phyloP scores from a whole-genome alignment of 352 stramenopile genomes.

The Lagenidium giganteum region DNA sequence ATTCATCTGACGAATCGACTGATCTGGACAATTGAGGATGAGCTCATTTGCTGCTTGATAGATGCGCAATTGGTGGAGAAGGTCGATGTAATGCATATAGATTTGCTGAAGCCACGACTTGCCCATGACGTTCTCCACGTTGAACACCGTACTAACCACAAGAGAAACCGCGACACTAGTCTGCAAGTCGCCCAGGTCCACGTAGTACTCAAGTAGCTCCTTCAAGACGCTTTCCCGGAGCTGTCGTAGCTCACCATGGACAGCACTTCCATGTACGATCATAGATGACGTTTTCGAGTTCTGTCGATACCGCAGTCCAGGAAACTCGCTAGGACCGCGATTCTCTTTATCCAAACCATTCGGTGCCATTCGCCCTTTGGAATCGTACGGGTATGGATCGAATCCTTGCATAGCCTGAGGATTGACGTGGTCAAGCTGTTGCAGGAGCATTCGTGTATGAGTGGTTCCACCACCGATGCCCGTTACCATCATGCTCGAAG shows the following conservation, averaged over 20 bases:
- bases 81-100: slow-evolving; percentile 89
- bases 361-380: slow-evolving; percentile 22
- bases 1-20: slow-evolving; percentile 88
- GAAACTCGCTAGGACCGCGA: not conserved
- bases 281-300: slow-evolving; percentile 38
- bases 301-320: slow-evolving; percentile 6
- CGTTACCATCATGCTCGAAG: slow-evolving; percentile 20
- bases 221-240: slow-evolving; percentile 76
- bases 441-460: slow-evolving; percentile 70
- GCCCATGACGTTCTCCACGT: slow-evolving; percentile 77
- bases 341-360: slow-evolving; percentile 14
- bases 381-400: slow-evolving; percentile 79
- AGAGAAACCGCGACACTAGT: slow-evolving; percentile 74
- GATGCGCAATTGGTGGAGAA: slow-evolving; percentile 84
- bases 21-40: slow-evolving; percentile 77
- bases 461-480: slow-evolving; percentile 20
- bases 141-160: slow-evolving; percentile 64
- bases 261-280: slow-evolving; percentile 71
- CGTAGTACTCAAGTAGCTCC: slow-evolving; percentile 85
- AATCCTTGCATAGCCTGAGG: slow-evolving; percentile 84
- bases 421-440: slow-evolving; percentile 85
- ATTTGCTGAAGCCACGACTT: slow-evolving; percentile 87
- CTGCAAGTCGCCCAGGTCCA: slow-evolving; percentile 81
- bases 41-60: slow-evolving; percentile 85
- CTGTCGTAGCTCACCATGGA: slow-evolving; percentile 67